These are phyloP conservation scores for Cetraspora pellucida DNA, from an alignment of 192 early-diverging fungal genomes.

Conservation along the genomic window DNA sequence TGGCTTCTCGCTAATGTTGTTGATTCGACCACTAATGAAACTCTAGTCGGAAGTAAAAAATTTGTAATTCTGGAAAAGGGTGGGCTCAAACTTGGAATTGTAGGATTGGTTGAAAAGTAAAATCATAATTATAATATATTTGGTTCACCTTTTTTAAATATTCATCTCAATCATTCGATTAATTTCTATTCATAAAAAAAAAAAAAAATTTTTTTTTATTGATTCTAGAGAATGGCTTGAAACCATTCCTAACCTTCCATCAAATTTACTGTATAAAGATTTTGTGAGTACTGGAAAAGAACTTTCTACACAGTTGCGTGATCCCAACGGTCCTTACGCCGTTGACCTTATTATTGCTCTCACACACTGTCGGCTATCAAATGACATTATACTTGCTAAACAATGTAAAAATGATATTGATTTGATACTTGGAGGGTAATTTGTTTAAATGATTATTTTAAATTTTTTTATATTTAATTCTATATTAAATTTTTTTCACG, in stretches of 20 bases:
- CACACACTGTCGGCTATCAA: conserved; percentile 72
- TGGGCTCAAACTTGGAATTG: conserved; percentile 61
- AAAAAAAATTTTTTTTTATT: background rate
- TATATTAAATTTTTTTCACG: background rate
- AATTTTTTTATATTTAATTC: background rate
- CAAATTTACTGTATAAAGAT: conserved; percentile 60
- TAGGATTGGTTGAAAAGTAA: conserved; percentile 71
- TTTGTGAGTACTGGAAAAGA: conserved; percentile 52
- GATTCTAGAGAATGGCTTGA: conserved; percentile 61
- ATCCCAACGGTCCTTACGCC: conserved; percentile 42
- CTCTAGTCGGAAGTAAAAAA: conserved; percentile 40
- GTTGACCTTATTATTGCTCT: conserved; percentile 72
- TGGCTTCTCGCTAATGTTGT: conserved; percentile 73
- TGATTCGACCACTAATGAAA: conserved; percentile 42
- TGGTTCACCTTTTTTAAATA: conserved; percentile 3
- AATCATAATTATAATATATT: background rate
- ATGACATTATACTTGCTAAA: conserved; percentile 61
- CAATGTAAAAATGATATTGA: conserved; percentile 59
- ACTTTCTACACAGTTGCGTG: conserved; percentile 44
- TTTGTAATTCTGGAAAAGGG: conserved; percentile 50
- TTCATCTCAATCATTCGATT: background rate
- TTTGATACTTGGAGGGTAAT: conserved; percentile 66
- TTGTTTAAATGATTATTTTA: conserved; percentile 5
- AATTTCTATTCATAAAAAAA: background rate
- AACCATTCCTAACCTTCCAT: conserved; percentile 63